These are phyloP conservation scores for Geranomyces michiganensis DNA, from an alignment of 192 early-diverging fungal species.

Conservation along the genomic window DNA sequence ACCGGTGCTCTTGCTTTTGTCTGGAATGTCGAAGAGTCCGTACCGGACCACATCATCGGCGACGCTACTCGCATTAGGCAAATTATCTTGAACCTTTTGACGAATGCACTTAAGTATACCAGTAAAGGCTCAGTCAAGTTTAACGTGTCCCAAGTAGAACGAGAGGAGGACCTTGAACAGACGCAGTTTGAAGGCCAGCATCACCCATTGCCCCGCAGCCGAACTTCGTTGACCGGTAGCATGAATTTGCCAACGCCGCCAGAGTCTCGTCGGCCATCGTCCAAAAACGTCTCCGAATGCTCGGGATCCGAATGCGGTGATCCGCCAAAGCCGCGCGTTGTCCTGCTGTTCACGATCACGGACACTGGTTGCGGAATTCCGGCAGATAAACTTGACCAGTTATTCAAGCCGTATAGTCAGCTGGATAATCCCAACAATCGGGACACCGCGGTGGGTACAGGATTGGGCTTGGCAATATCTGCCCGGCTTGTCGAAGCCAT, in stretches of 20 bases:
- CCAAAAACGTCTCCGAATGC: background rate
- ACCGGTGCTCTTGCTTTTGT: slow-evolving; percentile 3
- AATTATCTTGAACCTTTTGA: slow-evolving; percentile 30
- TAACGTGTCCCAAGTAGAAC: background rate
- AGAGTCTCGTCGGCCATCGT: background rate
- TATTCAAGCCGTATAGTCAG: slow-evolving; percentile 35
- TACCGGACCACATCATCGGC: slow-evolving; percentile 25
- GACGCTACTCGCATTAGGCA: slow-evolving; percentile 36
- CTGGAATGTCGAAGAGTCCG: slow-evolving; percentile 15
- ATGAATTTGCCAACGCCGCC: slow-evolving; percentile 1
- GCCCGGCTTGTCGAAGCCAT: slow-evolving; percentile 25
- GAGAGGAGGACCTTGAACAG: background rate
- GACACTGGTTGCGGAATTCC: slow-evolving; percentile 32
- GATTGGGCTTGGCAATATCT: slow-evolving; percentile 34
- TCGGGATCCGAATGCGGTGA: background rate
- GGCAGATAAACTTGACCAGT: slow-evolving; percentile 9
- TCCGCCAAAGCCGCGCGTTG: background rate
- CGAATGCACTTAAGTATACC: slow-evolving; percentile 35
- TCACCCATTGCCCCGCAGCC: background rate
- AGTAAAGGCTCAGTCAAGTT: slow-evolving; percentile 11
- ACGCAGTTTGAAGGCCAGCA: slow-evolving; percentile 21
- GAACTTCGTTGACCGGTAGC: background rate
- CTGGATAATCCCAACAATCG: slow-evolving; percentile 24
- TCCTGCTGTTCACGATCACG: slow-evolving; percentile 17
- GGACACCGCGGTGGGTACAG: slow-evolving; percentile 27